phyloP scores from a whole-genome alignment of 805 yeast species.

The Lachancea quebecensis region DNA sequence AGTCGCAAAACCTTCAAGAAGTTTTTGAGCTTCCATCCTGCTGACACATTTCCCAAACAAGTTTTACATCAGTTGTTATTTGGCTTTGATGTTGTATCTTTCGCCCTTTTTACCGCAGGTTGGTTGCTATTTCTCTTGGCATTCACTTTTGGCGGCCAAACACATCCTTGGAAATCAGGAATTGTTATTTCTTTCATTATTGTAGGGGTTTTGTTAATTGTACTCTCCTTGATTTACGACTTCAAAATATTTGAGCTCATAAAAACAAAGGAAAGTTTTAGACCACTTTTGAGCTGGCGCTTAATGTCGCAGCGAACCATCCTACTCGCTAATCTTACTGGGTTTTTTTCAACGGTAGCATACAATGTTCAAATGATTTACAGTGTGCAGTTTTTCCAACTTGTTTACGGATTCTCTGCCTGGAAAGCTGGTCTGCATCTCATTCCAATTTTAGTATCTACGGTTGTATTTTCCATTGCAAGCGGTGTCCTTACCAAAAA shows the following conservation, averaged over 20 bases:
- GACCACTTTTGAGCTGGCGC: not conserved
- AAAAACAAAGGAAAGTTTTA: conserved; percentile 3
- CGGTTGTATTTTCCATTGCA: conserved; percentile 15
- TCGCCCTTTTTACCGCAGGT: conserved; percentile 17
- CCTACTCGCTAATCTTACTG: conserved; percentile 13
- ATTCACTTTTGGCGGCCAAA: conserved; percentile 44
- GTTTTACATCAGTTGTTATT: conserved; percentile 7
- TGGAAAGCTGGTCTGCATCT: conserved; percentile 22
- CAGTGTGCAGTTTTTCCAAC: conserved; percentile 23
- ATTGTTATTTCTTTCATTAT: conserved; percentile 36
- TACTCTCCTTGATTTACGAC: conserved; percentile 44
- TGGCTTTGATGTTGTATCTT: conserved; percentile 19
- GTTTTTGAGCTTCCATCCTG: not conserved
- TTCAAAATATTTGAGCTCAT: conserved; percentile 5
- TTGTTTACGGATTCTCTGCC: conserved; percentile 18
- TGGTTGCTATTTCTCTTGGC: conserved; percentile 17
- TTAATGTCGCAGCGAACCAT: conserved; percentile 6
- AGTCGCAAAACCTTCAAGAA: not conserved
- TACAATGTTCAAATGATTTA: conserved; percentile 19
- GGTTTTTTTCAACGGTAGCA: conserved; percentile 14
- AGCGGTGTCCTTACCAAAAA: conserved; percentile 31
- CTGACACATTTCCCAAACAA: not conserved
- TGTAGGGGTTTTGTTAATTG: conserved; percentile 37
- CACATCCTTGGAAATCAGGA: conserved; percentile 47
- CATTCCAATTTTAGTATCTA: conserved; percentile 16